Conservation (phyloP, 1,284 basidiomycete genomes). For the Trametes hirsuta region DNA sequence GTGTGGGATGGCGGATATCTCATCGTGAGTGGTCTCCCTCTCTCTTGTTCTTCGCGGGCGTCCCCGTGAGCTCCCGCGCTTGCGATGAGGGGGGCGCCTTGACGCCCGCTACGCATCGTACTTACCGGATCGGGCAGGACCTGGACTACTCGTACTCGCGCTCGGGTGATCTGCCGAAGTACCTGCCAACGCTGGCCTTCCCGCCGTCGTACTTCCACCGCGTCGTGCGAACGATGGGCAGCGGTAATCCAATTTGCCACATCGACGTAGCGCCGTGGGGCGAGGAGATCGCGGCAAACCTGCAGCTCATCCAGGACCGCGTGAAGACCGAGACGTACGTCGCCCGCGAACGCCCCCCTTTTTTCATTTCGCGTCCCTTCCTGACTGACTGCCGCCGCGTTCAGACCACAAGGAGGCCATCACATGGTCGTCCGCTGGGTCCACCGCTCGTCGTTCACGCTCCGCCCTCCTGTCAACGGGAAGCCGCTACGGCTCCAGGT, state of each 20-base stretch:
- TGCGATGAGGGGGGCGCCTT: background rate
- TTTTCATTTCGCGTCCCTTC: background rate
- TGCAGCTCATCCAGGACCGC: constrained; percentile 77
- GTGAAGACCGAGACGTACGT: constrained; percentile 80
- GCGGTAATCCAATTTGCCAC: constrained; percentile 71
- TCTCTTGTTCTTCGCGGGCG: background rate
- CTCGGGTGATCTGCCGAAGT: constrained; percentile 75
- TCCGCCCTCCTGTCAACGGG: constrained; percentile 46
- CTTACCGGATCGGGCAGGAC: constrained; percentile 51
- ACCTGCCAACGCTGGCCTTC: constrained; percentile 75
- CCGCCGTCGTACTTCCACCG: constrained; percentile 85
- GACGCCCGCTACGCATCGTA: background rate
- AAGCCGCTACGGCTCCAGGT: constrained; percentile 32
- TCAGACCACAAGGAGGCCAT: constrained; percentile 71
- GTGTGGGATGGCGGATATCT: constrained; percentile 85
- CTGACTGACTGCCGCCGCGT: no score
- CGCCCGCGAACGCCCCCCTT: background rate
- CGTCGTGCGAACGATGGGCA: constrained; percentile 62
- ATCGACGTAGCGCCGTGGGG: constrained; percentile 77
- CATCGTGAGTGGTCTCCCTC: constrained; percentile 58
- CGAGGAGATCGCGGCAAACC: constrained; percentile 68
- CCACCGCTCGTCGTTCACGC: constrained; percentile 72
- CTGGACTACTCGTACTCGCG: constrained; percentile 78
- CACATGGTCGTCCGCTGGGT: constrained; percentile 85
- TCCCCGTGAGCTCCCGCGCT: no score